A percentile compares a stretch with the other conserved stretches of the same genome.
Evolutionary conservation across 2,329 filamentous ascomycete genomes (phyloP).

Genomic region (Penicillium polonicum): DNA sequence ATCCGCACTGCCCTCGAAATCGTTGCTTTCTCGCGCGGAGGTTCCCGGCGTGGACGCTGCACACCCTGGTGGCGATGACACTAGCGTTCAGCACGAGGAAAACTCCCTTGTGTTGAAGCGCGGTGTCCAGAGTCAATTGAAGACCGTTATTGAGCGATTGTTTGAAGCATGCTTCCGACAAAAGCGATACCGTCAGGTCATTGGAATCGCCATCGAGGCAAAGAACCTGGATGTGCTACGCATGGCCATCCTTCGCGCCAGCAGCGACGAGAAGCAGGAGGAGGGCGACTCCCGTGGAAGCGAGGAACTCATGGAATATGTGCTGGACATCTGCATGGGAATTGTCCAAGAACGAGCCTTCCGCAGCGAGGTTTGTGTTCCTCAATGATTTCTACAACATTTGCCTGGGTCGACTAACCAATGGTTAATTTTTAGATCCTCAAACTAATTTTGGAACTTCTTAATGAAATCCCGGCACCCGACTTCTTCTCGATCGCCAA

Average conservation of each 20-base stretch:
- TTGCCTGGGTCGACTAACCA: background rate
- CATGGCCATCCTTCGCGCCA: slow-evolving; percentile 83
- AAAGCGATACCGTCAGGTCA: slow-evolving; percentile 89
- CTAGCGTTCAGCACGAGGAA: slow-evolving; percentile 55
- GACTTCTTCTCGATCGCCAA: slow-evolving; percentile 98
- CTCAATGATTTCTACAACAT: background rate
- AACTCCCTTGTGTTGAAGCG: slow-evolving; percentile 66
- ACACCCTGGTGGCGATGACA: slow-evolving; percentile 56
- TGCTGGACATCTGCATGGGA: slow-evolving; percentile 94
- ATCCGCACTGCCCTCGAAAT: slow-evolving; percentile 88
- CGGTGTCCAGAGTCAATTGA: slow-evolving; percentile 74
- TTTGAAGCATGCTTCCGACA: slow-evolving; percentile 87
- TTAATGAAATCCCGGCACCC: slow-evolving; percentile 86
- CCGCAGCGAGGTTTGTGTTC: slow-evolving; percentile 60
- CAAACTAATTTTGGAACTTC: slow-evolving; percentile 86
- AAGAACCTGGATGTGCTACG: slow-evolving; percentile 86
- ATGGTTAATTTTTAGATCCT: slow-evolving; percentile 61
- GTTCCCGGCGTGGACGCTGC: slow-evolving; percentile 59
- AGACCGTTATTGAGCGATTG: slow-evolving; percentile 79
- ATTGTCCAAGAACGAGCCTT: slow-evolving; percentile 91
- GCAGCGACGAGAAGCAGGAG: slow-evolving; percentile 75
- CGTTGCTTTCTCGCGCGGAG: slow-evolving; percentile 80
- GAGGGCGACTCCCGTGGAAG: slow-evolving; percentile 59
- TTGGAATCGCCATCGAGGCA: slow-evolving; percentile 94
- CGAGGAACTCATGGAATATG: slow-evolving; percentile 96